phyloP scores from a whole-genome alignment of 176 grass and related monocot species.

The Aegilops sharonensis region DNA sequence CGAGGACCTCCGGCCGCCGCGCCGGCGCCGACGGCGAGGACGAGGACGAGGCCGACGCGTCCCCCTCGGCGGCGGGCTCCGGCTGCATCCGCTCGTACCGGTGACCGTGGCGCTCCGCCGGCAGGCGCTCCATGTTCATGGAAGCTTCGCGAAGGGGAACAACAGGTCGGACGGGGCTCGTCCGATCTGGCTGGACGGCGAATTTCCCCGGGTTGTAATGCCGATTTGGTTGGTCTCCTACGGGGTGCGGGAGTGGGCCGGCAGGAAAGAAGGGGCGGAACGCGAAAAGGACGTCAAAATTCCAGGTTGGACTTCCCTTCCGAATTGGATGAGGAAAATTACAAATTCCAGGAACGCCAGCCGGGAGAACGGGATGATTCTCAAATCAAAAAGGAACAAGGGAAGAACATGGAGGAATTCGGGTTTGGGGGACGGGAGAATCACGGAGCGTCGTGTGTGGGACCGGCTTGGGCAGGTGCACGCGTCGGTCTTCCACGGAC shows the following conservation, averaged over 20 bases:
- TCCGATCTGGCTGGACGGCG: conserved; percentile 36
- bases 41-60: not conserved
- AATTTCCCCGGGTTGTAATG: not conserved
- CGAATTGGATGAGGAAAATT: not conserved
- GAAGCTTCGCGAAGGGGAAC: conserved; percentile 13
- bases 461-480: not conserved
- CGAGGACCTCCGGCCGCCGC: conserved; percentile 50
- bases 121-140: conserved; percentile 53
- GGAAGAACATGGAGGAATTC: not conserved
- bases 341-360: not conserved
- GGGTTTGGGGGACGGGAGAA: not conserved
- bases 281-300: not conserved
- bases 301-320: not conserved
- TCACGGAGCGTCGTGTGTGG: not conserved
- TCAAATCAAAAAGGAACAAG: no score
- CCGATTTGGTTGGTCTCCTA: not conserved
- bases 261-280: not conserved
- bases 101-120: conserved; percentile 32
- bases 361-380: not conserved
- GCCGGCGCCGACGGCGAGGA: conserved; percentile 11
- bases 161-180: conserved; percentile 9
- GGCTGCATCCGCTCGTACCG: conserved; percentile 59
- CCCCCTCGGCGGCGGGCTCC: conserved; percentile 11
- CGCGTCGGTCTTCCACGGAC: not conserved
- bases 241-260: conserved; percentile 20